Evolutionary conservation across 805 yeast genomes (phyloP), one percentile per base, ranked within the genome.

Genomic region (Candida vaughaniae): DNA sequence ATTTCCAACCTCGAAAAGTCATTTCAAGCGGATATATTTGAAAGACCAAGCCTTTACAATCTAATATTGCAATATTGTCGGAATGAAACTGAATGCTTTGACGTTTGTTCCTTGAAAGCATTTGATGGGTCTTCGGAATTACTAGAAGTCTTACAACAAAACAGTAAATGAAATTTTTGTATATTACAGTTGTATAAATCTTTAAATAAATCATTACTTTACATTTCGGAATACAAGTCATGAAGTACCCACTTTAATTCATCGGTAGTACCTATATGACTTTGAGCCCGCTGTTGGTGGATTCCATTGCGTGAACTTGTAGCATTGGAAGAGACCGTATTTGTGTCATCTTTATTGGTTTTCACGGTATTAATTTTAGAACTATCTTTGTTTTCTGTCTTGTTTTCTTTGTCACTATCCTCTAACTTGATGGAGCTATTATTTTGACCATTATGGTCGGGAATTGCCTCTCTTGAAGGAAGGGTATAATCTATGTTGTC

Each of bases 241-340:
- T 78, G 81, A 25, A 85, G 69, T 36, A 84, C 62, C 85, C 87
- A 78, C 47, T 79, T 77, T 44, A 85, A 62, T 52, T 85, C 95
- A 38, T 82, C 84, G 23, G 77, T 73, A 0, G 80, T 69, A 5
- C 85, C 85, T 31, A 72, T 60, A 48, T 76, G 75, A 9, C 58
- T 47, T 35, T 36, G 44, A 14, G 30, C 16, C 49, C 58, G 26
- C 8, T 16, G 15, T 20, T 33, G 26, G n/a, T n/a, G n/a, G n/a
- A n/a, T n/a, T n/a, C n/a, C n/a, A n/a, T n/a, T n/a, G n/a, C n/a
- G n/a, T n/a, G n/a, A n/a, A 7, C 52, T 46, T 34, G 51, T 39
- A n/a, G 44, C 40, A 6, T 35, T 18, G 10, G 45, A 42, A 12
- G 27, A 35, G 25, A 36, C 26, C 5, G 42, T 28, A 22, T 20